Evolutionary conservation across 148 eudicot species (phyloP), one percentile per base, ranked within the genome.

Genomic region (Mesembryanthemum crystallinum): DNA sequence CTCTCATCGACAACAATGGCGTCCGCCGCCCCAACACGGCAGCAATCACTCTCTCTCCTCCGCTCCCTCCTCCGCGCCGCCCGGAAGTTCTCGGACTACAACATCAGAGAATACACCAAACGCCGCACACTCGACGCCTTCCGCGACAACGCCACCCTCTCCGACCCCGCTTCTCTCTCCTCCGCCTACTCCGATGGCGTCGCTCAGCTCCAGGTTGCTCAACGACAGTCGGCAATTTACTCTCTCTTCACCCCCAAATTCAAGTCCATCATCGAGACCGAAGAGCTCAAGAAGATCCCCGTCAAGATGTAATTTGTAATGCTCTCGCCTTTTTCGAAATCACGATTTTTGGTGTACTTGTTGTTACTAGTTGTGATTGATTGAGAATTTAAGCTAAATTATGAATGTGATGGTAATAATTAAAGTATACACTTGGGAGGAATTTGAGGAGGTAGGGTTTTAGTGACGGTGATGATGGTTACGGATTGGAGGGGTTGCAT

Each of bases 101-200:
- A 92, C 88, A 72, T 90, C 3, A 86, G 91, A 52, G 89, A 90
- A 75, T 90, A 92, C 83, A 67, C 87, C 12, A 88, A 81, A 65
- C 89, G 95, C 69, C 88, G 95, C 10, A 80, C 90, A 1, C 63
- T 86, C 61, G 91, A 90, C 75, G 86, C 80, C 18, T 90, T 90
- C 69, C 89, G 89, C 45, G 84, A 76, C 9, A 87, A 89, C 85
- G 82, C 60, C 39, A 69, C 77, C 59, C 81, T 90, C 35, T 77
- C 94, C 12, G 89, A 87, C 79, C 85, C 86, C 1, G 60, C 83
- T 6, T 66, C 80, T 24, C 75, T 81, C 64, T 68, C 89, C 73
- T 72, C 80, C 35, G 90, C 86, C 25, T 88, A 81, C 82, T 55
- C 87, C 61, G 89, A 84, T n/a, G 97, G 94, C 0, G 73, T 77